Base-by-base conservation (phyloP, 768 basidiomycete species). In the Rhizopogon roseolus region DNA sequence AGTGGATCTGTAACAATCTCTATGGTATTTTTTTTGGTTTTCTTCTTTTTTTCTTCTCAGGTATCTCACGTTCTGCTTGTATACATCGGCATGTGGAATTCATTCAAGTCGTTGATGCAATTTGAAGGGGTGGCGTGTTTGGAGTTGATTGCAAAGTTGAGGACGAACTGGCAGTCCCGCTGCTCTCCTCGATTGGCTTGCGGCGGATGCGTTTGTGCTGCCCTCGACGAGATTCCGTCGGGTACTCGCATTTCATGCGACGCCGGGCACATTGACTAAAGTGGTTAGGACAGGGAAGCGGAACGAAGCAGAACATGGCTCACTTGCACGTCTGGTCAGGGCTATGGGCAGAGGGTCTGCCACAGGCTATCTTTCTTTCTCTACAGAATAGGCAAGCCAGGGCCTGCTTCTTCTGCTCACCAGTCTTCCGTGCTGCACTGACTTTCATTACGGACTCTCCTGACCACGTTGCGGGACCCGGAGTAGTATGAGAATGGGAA, bases 341-440 rank as follows among this genome's bases (percentile, higher is more conserved):
- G 56, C 56, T 67, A 17, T 69, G 69, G 27, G 71, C 68, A 52
- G 68, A 57, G 14, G 76, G 76, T 14, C 74, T 65, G 29, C 77
- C 77, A 58, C 77, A 79, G 22, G 76, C 76, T 60, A 79, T 79
- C 65, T 79, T 79, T 56, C 77, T 66, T 65, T 76, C 75, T 54
- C 77, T 67, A 57, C 77, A 79, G 65, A 79, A 79, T 49, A 73
- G 62, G 54, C 77, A 79, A 53, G 74, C 75, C 52, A 78, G 67
- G 52, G 72, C 73, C 52, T 77, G 76, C 64, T 76, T 76, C 65
- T 74, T 73, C 64, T 75, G 69, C 34, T 69, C 67, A 19, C 69
- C 67, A 42, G 62, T 57, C 61, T 66, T 71, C 67, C 69, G 71
- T 29, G 56, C n/a, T 41, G 56, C 60, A 32, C 41, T 52, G 29